Evolutionary conservation across 225 moss, liverwort and hornwort species (phyloP).

Genomic region (Physcomitrium patens): DNA sequence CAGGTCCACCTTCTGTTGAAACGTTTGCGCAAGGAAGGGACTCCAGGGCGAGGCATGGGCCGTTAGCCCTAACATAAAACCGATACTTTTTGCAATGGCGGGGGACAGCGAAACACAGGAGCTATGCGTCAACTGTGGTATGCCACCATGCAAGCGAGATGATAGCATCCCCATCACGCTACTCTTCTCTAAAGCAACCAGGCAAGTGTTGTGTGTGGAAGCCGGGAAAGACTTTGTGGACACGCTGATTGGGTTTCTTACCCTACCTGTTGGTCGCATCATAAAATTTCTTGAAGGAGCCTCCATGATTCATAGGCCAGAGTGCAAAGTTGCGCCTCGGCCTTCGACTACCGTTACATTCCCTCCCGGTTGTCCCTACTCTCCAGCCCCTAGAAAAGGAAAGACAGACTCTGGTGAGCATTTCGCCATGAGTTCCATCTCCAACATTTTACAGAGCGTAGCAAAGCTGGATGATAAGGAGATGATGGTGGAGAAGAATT

Average conservation of each 20-base stretch:
- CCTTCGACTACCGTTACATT: neutral
- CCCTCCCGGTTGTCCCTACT: conserved; percentile 32
- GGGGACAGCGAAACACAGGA: conserved; percentile 13
- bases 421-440: conserved; percentile 51
- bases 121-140: conserved; percentile 48
- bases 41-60: conserved; percentile 3
- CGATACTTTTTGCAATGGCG: conserved; percentile 27
- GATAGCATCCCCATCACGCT: conserved; percentile 48
- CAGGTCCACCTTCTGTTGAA: conserved; percentile 10
- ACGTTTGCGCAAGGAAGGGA: conserved; percentile 12
- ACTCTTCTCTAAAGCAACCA: conserved; percentile 56
- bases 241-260: conserved; percentile 58
- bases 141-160: conserved; percentile 41
- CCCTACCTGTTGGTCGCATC: conserved; percentile 57
- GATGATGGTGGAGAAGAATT: conserved; percentile 55
- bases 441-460: conserved; percentile 60
- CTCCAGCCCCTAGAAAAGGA: conserved; percentile 24
- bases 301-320: conserved; percentile 48
- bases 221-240: conserved; percentile 59
- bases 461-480: conserved; percentile 43
- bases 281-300: conserved; percentile 52
- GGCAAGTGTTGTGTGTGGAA: conserved; percentile 58
- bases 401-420: conserved; percentile 32
- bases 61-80: conserved; percentile 22
- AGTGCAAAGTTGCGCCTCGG: conserved; percentile 23